Evolutionary conservation across 805 yeast genomes (phyloP).

Genomic region (Saccharomycopsis sp.): DNA sequence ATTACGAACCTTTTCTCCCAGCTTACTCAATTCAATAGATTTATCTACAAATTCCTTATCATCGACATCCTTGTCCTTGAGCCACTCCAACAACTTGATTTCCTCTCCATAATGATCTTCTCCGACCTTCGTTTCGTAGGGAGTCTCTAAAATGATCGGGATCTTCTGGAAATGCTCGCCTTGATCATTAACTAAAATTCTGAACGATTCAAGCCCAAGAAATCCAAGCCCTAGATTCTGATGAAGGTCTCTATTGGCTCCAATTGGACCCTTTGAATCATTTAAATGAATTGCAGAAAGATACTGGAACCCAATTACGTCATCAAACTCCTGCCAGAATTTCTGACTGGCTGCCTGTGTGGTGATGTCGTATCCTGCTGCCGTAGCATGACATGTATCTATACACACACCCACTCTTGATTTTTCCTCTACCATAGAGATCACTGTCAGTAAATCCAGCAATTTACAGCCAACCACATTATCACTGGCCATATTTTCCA

Average conservation of each 20-base stretch:
- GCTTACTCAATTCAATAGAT: slow-evolving; percentile 40
- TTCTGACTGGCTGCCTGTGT: slow-evolving; percentile 46
- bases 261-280: slow-evolving; percentile 92
- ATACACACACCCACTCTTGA: slow-evolving; percentile 89
- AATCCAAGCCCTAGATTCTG: slow-evolving; percentile 87
- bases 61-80: slow-evolving; percentile 48
- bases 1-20: slow-evolving; percentile 64
- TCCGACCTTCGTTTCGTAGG: slow-evolving; percentile 39
- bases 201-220: slow-evolving; percentile 77
- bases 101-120: slow-evolving; percentile 78
- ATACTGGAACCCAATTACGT: slow-evolving; percentile 65
- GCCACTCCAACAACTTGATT: slow-evolving; percentile 76
- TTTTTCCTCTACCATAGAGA: slow-evolving; percentile 73
- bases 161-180: slow-evolving; percentile 44
- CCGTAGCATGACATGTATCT: slow-evolving; percentile 94
- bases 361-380: slow-evolving; percentile 91
- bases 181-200: slow-evolving; percentile 64
- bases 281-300: slow-evolving; percentile 80
- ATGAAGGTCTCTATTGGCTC: slow-evolving; percentile 86
- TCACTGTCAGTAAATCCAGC: slow-evolving; percentile 69
- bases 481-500: slow-evolving; percentile 98
- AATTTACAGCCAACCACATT: slow-evolving; percentile 77
- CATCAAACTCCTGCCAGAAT: slow-evolving; percentile 77
- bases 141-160: slow-evolving; percentile 87
- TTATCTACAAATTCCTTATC: slow-evolving; percentile 51